phyloP scores from a whole-genome alignment of 176 grass and related monocot genomes.

The Rhipidocladum racemiflorum region DNA sequence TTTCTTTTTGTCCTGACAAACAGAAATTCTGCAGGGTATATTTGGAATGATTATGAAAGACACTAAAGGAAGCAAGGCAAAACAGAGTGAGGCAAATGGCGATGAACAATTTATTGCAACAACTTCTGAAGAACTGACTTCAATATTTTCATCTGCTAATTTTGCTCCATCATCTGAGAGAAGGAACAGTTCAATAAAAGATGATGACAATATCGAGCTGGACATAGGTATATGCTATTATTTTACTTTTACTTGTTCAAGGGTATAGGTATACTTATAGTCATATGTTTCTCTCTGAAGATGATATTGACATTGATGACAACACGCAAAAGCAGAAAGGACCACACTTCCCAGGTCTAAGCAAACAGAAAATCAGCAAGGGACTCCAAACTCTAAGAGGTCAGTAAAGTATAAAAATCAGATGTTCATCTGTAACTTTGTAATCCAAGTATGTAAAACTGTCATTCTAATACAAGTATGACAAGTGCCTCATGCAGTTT shows the following conservation, averaged over 20 bases:
- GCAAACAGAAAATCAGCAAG: slow-evolving; percentile 82
- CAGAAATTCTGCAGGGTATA: slow-evolving; percentile 59
- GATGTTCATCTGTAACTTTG: slow-evolving; percentile 12
- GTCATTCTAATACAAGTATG: slow-evolving; percentile 24
- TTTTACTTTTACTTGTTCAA: slow-evolving; percentile 20
- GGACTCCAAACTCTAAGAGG: slow-evolving; percentile 78
- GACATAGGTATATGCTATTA: slow-evolving; percentile 68
- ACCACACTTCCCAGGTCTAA: slow-evolving; percentile 67
- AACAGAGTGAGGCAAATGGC: slow-evolving; percentile 49
- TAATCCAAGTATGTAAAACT: slow-evolving; percentile 10
- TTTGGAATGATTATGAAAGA: slow-evolving; percentile 88
- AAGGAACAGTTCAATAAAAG: slow-evolving; percentile 55
- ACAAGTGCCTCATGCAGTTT: neutral
- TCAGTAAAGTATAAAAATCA: slow-evolving; percentile 30
- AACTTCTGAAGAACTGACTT: slow-evolving; percentile 54
- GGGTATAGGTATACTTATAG: slow-evolving; percentile 4
- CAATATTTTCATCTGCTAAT: slow-evolving; percentile 72
- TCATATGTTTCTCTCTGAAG: slow-evolving; percentile 43
- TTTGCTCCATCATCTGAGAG: slow-evolving; percentile 48
- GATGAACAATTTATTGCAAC: slow-evolving; percentile 40
- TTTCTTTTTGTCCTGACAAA: slow-evolving; percentile 25
- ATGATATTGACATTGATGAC: slow-evolving; percentile 92
- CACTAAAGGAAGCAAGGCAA: slow-evolving; percentile 75
- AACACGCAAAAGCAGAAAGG: slow-evolving; percentile 70
- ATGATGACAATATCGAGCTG: slow-evolving; percentile 56